phyloP scores from a whole-genome alignment of 441 rosid species.

The Croton setiger region DNA sequence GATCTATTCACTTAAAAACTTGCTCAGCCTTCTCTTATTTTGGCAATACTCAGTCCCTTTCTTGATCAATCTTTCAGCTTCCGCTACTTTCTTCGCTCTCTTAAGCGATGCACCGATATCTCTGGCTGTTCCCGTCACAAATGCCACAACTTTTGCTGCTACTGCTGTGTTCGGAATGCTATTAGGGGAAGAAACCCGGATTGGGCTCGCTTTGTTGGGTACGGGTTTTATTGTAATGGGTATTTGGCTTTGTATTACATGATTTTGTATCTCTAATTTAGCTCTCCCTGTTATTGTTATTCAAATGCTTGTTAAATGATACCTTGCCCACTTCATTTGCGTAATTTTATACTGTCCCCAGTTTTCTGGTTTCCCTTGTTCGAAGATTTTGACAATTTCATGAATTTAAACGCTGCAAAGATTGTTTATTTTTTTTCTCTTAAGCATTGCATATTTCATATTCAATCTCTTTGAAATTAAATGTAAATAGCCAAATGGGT shows the following conservation, averaged over 20 bases:
- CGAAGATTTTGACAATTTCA: not conserved
- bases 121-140: slow-evolving; percentile 83
- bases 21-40: slow-evolving; percentile 61
- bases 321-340: not conserved
- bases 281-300: not conserved
- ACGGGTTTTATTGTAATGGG: slow-evolving; percentile 64
- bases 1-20: slow-evolving; percentile 33
- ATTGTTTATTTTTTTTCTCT: not conserved
- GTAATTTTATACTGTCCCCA: not conserved
- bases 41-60: slow-evolving; percentile 94
- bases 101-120: slow-evolving; percentile 70
- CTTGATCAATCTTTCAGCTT: slow-evolving; percentile 76
- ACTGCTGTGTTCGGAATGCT: slow-evolving; percentile 71
- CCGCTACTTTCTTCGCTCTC: slow-evolving; percentile 83
- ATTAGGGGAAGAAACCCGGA: slow-evolving; percentile 66
- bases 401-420: not conserved
- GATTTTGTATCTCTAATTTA: slow-evolving; percentile 5
- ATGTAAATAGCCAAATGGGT: not conserved
- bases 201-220: slow-evolving; percentile 58
- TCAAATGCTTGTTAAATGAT: slow-evolving; percentile 1
- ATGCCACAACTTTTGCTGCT: slow-evolving; percentile 89
- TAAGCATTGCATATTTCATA: not conserved
- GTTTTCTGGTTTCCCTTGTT: slow-evolving; percentile 2
- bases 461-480: not conserved
- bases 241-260: slow-evolving; percentile 68